Percentiles rank a stretch among this genome's conserved stretches.
Conservation (phyloP, 2,329 filamentous ascomycete genomes). For the Aureobasidium sp. region DNA sequence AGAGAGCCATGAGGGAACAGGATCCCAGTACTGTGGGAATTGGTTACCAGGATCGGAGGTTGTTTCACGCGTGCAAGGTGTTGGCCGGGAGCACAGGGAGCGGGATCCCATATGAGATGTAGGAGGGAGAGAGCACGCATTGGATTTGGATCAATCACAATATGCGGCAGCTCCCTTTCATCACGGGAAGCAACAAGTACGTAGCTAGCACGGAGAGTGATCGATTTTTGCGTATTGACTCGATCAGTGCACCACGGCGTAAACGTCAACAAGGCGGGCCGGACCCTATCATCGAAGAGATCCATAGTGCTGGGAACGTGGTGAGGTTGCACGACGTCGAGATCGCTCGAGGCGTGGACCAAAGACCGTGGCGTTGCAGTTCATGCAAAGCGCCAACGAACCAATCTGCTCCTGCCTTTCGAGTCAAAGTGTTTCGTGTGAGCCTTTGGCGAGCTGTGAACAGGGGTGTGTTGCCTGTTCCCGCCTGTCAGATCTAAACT, state of each 20-base stretch:
- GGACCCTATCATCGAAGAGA: conserved; percentile 5
- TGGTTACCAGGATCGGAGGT: conserved; percentile 1
- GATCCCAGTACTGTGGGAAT: neutral
- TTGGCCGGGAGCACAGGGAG: neutral
- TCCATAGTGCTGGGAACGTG: neutral
- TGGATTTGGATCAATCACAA: neutral
- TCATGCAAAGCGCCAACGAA: neutral
- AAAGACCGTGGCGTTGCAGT: neutral
- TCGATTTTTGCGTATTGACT: neutral
- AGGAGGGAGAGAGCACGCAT: neutral
- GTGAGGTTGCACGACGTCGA: neutral
- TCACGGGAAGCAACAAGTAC: neutral
- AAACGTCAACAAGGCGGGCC: conserved; percentile 3
- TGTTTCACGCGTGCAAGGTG: neutral
- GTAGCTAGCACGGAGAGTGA: neutral
- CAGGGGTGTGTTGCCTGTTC: neutral
- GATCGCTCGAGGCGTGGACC: neutral
- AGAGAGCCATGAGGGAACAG: neutral
- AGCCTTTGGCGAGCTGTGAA: neutral
- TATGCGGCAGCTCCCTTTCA: neutral
- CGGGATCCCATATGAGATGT: neutral
- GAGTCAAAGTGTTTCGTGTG: neutral
- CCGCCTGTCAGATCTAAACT: conserved; percentile 4
- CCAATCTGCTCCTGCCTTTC: neutral
- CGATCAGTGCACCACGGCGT: neutral